Evolutionary conservation across 768 basidiomycete species (phyloP).

Genomic region (Dioszegia crocea): DNA sequence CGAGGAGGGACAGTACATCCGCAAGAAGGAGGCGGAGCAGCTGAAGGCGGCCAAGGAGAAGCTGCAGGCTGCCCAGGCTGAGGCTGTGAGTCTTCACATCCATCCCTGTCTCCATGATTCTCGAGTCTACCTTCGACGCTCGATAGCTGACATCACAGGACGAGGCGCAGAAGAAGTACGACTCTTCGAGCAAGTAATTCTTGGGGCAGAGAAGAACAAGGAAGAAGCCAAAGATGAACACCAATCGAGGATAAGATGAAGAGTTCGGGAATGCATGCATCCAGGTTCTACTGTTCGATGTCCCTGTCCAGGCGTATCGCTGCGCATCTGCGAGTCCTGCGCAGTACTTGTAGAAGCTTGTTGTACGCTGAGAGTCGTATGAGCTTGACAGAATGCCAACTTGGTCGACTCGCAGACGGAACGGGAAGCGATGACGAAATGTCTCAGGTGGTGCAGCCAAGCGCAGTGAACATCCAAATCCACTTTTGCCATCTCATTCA

Average conservation of each 20-base stretch:
- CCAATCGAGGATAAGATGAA: no score
- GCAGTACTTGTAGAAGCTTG: no score
- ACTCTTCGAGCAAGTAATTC: slow-evolving; percentile 11
- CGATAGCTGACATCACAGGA: slow-evolving; percentile 21
- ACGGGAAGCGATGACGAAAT: slow-evolving; percentile 1
- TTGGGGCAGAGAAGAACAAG: neutral
- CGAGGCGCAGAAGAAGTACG: slow-evolving; percentile 31
- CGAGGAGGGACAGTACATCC: slow-evolving; percentile 43
- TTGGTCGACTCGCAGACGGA: neutral
- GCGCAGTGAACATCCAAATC: neutral
- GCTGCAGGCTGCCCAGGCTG: slow-evolving; percentile 32
- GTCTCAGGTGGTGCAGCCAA: neutral
- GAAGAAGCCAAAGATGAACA: neutral
- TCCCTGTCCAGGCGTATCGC: no score
- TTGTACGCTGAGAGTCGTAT: no score
- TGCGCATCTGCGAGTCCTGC: no score
- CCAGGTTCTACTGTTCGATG: no score
- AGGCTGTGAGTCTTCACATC: slow-evolving; percentile 29
- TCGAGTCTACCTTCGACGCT: no score
- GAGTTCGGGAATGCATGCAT: no score
- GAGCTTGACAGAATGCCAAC: no score
- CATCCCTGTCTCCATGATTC: neutral
- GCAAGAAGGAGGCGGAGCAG: slow-evolving; percentile 33
- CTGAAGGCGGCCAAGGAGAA: slow-evolving; percentile 35
- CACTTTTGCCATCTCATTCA: neutral